Percentiles rank a stretch among this genome's conserved stretches.
These are phyloP conservation scores for Populus tremula DNA, from an alignment of 345 rosid species.

Conservation along the genomic window DNA sequence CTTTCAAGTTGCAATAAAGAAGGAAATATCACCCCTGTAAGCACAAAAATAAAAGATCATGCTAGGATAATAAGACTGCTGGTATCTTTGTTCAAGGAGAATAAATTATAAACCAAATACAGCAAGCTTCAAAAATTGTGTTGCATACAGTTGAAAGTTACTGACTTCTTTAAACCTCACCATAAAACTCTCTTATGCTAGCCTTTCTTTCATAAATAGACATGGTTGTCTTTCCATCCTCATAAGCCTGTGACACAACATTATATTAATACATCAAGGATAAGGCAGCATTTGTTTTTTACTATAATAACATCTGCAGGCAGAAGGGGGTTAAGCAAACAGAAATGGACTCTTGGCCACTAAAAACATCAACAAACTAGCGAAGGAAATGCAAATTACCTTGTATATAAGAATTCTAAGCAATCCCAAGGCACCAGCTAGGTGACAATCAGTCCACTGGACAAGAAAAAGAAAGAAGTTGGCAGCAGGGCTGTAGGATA, in stretches of 20 bases:
- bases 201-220: slow-evolving; percentile 82
- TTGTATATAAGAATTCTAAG: slow-evolving; percentile 84
- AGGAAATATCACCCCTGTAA: slow-evolving; percentile 26
- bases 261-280: slow-evolving; percentile 6
- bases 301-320: neutral
- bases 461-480: slow-evolving; percentile 82
- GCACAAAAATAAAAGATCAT: neutral
- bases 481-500: slow-evolving; percentile 90
- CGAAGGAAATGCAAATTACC: slow-evolving; percentile 34
- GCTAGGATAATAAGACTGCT: neutral
- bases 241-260: slow-evolving; percentile 56
- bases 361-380: neutral
- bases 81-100: neutral
- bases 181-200: slow-evolving; percentile 81
- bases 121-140: neutral
- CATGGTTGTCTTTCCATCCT: slow-evolving; percentile 89
- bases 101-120: neutral
- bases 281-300: neutral
- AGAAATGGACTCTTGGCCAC: neutral
- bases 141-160: neutral
- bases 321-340: neutral
- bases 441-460: slow-evolving; percentile 92
- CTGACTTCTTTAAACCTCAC: slow-evolving; percentile 25
- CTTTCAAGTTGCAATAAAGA: slow-evolving; percentile 26
- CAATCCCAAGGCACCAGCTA: slow-evolving; percentile 85